Conservation (phyloP, 768 basidiomycete species). For the Coprinopsis sp. region DNA sequence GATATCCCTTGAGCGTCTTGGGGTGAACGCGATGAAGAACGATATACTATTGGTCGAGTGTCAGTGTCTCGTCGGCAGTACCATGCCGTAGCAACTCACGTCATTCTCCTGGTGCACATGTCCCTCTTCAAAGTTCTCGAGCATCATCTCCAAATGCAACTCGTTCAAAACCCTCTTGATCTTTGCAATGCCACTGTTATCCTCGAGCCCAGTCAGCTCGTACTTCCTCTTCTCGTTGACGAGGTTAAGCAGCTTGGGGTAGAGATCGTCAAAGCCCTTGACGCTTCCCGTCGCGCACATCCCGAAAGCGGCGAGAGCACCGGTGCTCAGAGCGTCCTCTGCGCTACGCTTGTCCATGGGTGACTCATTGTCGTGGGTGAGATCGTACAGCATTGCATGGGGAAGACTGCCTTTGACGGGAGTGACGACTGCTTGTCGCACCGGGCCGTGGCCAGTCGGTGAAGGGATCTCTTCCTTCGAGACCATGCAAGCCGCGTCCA, state of each 20-base stretch:
- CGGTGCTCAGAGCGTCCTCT: constrained; percentile 93
- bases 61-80: neutral
- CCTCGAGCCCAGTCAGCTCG: constrained; percentile 54
- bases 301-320: constrained; percentile 88
- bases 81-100: constrained; percentile 42
- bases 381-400: constrained; percentile 91
- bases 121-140: constrained; percentile 84
- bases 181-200: constrained; percentile 52
- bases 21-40: constrained; percentile 91
- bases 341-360: constrained; percentile 86
- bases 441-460: constrained; percentile 78
- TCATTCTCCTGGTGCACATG: constrained; percentile 97
- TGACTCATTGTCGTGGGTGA: constrained; percentile 97
- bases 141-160: constrained; percentile 87
- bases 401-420: constrained; percentile 83
- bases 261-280: constrained; percentile 96
- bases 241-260: constrained; percentile 89
- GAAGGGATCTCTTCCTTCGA: constrained; percentile 72
- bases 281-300: constrained; percentile 87
- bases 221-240: constrained; percentile 83
- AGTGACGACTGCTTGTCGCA: constrained; percentile 67
- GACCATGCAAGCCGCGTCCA: constrained; percentile 86
- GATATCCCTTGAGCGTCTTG: constrained; percentile 82
- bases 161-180: constrained; percentile 77
- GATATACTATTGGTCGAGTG: constrained; percentile 64